Evolutionary conservation across 2,329 filamentous ascomycete species (phyloP).

Genomic region (Raffaelea ambrosiae): DNA sequence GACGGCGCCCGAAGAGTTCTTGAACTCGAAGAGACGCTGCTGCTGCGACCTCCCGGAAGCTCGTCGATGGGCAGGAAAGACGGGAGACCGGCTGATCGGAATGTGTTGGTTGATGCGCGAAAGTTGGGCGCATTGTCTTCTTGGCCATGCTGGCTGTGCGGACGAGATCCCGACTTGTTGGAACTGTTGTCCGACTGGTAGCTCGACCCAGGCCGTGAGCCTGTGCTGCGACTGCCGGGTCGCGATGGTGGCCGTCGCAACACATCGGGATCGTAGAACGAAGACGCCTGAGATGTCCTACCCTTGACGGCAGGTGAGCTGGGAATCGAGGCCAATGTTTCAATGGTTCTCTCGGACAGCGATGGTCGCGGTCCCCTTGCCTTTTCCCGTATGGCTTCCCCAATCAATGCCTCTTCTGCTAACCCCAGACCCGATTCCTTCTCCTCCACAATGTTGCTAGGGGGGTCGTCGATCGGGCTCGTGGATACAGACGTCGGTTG

Average conservation of each 20-base stretch:
- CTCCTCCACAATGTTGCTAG: not conserved
- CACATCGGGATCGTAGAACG: constrained; percentile 62
- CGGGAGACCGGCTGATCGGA: constrained; percentile 32
- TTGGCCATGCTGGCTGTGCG: constrained; percentile 42
- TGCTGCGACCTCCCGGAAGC: constrained; percentile 33
- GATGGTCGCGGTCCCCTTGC: constrained; percentile 39
- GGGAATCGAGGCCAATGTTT: constrained; percentile 71
- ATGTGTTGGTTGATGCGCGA: constrained; percentile 33
- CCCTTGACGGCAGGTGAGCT: constrained; percentile 64
- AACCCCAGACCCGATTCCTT: constrained; percentile 3
- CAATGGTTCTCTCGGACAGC: constrained; percentile 75
- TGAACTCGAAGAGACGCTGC: constrained; percentile 18
- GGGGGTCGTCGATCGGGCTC: not conserved
- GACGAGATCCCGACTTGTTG: constrained; percentile 39
- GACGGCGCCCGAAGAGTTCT: constrained; percentile 27
- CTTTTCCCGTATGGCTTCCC: not conserved
- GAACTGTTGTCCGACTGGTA: constrained; percentile 51
- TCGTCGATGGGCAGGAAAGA: constrained; percentile 24
- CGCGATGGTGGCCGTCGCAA: constrained; percentile 46
- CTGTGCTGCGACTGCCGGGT: constrained; percentile 26
- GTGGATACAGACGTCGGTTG: constrained; percentile 4
- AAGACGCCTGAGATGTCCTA: constrained; percentile 59
- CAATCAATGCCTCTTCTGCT: not conserved
- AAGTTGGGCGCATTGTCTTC: constrained; percentile 32
- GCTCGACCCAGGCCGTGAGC: constrained; percentile 47